Evolutionary conservation across 2,329 filamentous ascomycete species (phyloP).

Genomic region (Intubia oerlemansii): DNA sequence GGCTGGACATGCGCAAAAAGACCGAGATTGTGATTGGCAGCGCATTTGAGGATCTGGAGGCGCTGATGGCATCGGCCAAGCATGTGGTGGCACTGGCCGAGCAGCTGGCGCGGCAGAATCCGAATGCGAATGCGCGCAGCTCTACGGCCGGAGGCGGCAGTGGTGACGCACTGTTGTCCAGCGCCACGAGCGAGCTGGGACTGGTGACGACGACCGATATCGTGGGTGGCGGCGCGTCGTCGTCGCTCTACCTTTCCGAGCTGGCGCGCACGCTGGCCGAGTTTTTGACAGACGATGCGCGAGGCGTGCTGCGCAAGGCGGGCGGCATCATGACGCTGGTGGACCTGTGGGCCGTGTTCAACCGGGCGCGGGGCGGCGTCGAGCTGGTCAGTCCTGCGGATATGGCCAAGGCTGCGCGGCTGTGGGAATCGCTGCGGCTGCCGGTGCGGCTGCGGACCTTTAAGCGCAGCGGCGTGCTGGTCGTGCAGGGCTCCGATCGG

Average conservation of each 20-base stretch:
- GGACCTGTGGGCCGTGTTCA: slow-evolving; percentile 88
- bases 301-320: slow-evolving; percentile 55
- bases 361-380: slow-evolving; percentile 76
- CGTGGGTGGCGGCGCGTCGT: slow-evolving; percentile 35
- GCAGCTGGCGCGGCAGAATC: slow-evolving; percentile 49
- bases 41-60: slow-evolving; percentile 89
- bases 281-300: slow-evolving; percentile 68
- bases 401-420: slow-evolving; percentile 68
- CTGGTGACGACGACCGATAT: slow-evolving; percentile 92
- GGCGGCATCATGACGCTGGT: slow-evolving; percentile 80
- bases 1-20: slow-evolving; percentile 68
- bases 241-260: slow-evolving; percentile 72
- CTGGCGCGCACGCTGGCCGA: slow-evolving; percentile 69
- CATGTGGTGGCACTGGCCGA: slow-evolving; percentile 89
- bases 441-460: slow-evolving; percentile 77
- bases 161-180: slow-evolving; percentile 34
- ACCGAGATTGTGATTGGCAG: slow-evolving; percentile 84
- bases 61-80: slow-evolving; percentile 92
- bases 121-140: slow-evolving; percentile 14
- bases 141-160: neutral
- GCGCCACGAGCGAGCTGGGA: slow-evolving; percentile 61
- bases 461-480: slow-evolving; percentile 68
- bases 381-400: slow-evolving; percentile 83
- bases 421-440: slow-evolving; percentile 75
- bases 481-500: slow-evolving; percentile 71